Conservation (phyloP, 192 early-diverging fungal species). For the Coemansia sp. region DNA sequence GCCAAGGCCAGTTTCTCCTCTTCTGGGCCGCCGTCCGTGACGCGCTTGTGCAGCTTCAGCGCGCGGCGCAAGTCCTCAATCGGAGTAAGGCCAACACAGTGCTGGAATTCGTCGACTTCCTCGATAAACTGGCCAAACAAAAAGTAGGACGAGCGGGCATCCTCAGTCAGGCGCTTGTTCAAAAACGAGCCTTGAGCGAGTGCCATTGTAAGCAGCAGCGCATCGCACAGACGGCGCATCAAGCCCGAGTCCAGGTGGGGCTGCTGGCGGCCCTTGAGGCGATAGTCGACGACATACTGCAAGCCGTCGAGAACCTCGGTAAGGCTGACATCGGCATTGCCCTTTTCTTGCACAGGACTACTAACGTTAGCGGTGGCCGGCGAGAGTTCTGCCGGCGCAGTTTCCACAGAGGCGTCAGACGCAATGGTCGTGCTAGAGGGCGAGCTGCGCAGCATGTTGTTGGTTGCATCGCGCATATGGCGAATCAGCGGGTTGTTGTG, state of each 20-base stretch:
- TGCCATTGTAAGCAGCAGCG: slow-evolving; percentile 78
- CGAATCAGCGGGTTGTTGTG: slow-evolving; percentile 44
- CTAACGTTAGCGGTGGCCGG: neutral
- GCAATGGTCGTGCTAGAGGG: slow-evolving; percentile 38
- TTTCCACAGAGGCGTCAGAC: slow-evolving; percentile 9
- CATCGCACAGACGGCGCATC: slow-evolving; percentile 87
- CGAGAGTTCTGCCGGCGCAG: neutral
- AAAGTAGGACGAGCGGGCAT: slow-evolving; percentile 83
- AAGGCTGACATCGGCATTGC: slow-evolving; percentile 32
- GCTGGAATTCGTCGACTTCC: slow-evolving; percentile 91
- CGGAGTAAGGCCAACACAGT: slow-evolving; percentile 75
- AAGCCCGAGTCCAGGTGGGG: slow-evolving; percentile 75
- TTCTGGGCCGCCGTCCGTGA: slow-evolving; percentile 65
- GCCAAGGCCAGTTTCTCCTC: slow-evolving; percentile 77
- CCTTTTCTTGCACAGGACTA: neutral
- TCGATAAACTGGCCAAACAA: slow-evolving; percentile 95
- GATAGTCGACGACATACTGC: slow-evolving; percentile 93
- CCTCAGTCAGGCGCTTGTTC: slow-evolving; percentile 63
- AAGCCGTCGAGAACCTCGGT: slow-evolving; percentile 83
- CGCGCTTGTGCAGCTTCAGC: slow-evolving; percentile 67
- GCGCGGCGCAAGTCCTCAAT: slow-evolving; percentile 76
- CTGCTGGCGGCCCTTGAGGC: slow-evolving; percentile 83
- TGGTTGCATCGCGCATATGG: slow-evolving; percentile 46
- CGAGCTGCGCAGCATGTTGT: slow-evolving; percentile 46
- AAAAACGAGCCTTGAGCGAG: slow-evolving; percentile 66